Evolutionary conservation across 768 basidiomycete species (phyloP).

Genomic region (Epithele typhae): DNA sequence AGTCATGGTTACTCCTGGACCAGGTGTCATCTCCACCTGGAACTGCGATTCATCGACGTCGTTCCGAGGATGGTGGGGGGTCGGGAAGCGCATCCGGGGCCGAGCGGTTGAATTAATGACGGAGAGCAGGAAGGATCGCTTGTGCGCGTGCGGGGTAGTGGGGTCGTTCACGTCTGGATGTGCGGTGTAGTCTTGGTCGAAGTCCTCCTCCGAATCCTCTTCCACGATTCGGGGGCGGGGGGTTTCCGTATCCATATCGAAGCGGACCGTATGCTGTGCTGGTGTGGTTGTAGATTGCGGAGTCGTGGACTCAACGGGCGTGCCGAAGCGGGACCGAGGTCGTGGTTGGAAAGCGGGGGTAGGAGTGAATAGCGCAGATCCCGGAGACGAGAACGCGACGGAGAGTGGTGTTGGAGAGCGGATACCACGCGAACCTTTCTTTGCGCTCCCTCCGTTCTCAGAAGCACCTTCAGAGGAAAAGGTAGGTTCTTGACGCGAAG

Average conservation of each 20-base stretch:
- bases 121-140: slow-evolving; percentile 76
- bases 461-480: slow-evolving; percentile 55
- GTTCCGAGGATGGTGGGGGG: slow-evolving; percentile 50
- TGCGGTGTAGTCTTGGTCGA: slow-evolving; percentile 23
- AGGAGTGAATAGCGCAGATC: slow-evolving; percentile 59
- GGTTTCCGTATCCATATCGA: slow-evolving; percentile 5
- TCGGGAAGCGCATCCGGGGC: slow-evolving; percentile 61
- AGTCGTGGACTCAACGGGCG: slow-evolving; percentile 29
- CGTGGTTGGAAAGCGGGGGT: slow-evolving; percentile 64
- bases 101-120: slow-evolving; percentile 82
- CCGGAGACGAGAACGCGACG: slow-evolving; percentile 50
- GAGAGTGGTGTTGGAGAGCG: slow-evolving; percentile 36
- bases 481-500: slow-evolving; percentile 46
- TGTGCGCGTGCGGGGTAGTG: slow-evolving; percentile 66
- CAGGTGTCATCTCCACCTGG: slow-evolving; percentile 7
- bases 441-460: background rate
- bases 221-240: background rate
- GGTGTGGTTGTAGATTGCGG: slow-evolving; percentile 21
- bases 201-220: slow-evolving; percentile 3
- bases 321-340: slow-evolving; percentile 56
- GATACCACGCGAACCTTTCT: slow-evolving; percentile 1
- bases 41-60: slow-evolving; percentile 6
- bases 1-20: slow-evolving; percentile 26
- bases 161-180: slow-evolving; percentile 30
- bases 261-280: slow-evolving; percentile 7